These are phyloP conservation scores for Eucalyptus regnans DNA, from an alignment of 345 rosid genomes.

Conservation along the genomic window DNA sequence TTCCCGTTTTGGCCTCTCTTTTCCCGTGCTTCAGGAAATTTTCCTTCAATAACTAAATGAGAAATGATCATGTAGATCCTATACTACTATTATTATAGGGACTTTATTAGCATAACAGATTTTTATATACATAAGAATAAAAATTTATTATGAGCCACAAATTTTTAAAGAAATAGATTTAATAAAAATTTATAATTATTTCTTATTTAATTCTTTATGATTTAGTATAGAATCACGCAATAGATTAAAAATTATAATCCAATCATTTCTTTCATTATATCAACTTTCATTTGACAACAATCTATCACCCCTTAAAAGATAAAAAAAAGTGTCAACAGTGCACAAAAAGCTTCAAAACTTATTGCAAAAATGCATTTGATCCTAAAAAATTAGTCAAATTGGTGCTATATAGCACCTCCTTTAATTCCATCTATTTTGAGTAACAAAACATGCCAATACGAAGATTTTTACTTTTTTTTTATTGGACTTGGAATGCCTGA, in stretches of 20 bases:
- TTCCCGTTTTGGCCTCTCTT: background rate
- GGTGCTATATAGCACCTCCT: background rate
- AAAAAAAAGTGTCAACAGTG: too few relatives aligned
- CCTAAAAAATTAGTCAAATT: background rate
- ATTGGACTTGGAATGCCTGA: background rate
- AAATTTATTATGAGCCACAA: too few relatives aligned
- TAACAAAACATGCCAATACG: background rate
- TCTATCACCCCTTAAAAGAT: background rate
- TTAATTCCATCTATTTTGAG: background rate
- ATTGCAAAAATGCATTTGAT: background rate
- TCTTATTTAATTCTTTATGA: too few relatives aligned
- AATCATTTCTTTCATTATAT: too few relatives aligned
- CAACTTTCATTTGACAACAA: background rate
- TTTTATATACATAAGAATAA: too few relatives aligned
- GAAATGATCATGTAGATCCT: background rate
- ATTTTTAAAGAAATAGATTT: fast-evolving
- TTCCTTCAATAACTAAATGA: background rate
- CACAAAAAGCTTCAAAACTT: background rate
- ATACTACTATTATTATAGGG: too few relatives aligned
- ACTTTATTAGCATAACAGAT: too few relatives aligned
- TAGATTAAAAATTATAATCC: too few relatives aligned
- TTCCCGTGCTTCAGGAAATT: background rate
- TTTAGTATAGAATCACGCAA: too few relatives aligned
- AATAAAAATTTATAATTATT: too few relatives aligned
- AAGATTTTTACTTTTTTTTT: background rate